Conservation (phyloP, 2,329 filamentous ascomycete species). For the Xylariaceae sp. region DNA sequence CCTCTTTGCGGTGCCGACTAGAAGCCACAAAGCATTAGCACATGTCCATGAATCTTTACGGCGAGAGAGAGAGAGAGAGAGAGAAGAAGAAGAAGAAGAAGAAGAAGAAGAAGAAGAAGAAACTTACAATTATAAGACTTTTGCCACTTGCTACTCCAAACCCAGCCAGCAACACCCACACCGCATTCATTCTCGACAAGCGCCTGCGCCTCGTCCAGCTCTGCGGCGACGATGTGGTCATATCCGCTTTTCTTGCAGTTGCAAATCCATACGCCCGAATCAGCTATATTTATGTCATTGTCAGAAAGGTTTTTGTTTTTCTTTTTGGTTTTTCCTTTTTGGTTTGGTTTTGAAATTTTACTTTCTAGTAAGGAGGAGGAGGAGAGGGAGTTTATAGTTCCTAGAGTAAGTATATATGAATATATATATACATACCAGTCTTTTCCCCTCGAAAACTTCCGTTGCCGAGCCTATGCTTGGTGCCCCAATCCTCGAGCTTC, state of each 20-base stretch:
- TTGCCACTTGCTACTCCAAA: conserved; percentile 11
- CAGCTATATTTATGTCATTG: neutral
- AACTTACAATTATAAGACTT: conserved; percentile 8
- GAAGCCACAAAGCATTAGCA: neutral
- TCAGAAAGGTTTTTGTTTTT: neutral
- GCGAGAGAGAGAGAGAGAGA: neutral
- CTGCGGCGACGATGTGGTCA: neutral
- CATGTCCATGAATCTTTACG: neutral
- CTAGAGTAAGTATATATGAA: too few species aligned
- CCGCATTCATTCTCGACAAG: neutral
- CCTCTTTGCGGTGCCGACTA: neutral
- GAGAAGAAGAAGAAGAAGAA: neutral
- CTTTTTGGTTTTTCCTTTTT: neutral
- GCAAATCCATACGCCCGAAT: conserved; percentile 9
- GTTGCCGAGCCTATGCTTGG: neutral
- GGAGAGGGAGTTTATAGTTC: neutral
- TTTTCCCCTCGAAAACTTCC: neutral
- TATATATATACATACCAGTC: neutral
- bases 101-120: neutral
- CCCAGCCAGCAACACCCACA: neutral
- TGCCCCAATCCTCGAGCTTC: conserved; percentile 1
- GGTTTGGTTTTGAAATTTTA: too few species aligned
- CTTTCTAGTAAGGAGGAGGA: too few species aligned
- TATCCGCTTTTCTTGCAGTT: conserved; percentile 11
- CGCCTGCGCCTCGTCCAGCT: conserved; percentile 3